Conservation (phyloP, 2,329 filamentous ascomycete species). For the Lachnellula arida region DNA sequence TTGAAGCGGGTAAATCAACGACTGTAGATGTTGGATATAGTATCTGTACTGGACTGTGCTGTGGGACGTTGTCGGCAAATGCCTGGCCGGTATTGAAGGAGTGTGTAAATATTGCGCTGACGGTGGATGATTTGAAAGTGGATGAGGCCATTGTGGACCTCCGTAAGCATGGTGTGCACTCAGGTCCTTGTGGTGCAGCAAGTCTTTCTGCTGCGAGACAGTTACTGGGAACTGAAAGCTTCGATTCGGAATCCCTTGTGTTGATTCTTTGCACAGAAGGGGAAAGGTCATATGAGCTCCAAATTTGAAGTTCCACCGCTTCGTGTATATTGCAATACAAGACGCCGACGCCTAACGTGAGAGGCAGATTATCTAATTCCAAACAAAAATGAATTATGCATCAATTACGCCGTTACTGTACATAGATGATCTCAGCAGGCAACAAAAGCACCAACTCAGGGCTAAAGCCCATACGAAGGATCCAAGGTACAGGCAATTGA, state of each 20-base stretch:
- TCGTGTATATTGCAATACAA: neutral
- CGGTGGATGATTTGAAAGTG: conserved; percentile 40
- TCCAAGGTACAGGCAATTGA: too few relatives aligned
- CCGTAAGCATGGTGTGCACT: conserved; percentile 33
- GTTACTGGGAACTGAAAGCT: neutral
- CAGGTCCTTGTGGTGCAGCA: conserved; percentile 44
- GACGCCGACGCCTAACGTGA: neutral
- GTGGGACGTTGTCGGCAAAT: conserved; percentile 43
- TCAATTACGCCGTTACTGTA: too few relatives aligned
- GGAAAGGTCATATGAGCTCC: conserved; percentile 44
- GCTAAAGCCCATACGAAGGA: too few relatives aligned
- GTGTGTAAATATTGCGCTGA: conserved; percentile 40
- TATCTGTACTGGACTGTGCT: conserved; percentile 48
- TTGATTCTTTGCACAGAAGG: conserved; percentile 67
- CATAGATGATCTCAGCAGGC: too few relatives aligned
- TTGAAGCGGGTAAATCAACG: conserved; percentile 36
- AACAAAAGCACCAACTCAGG: too few relatives aligned
- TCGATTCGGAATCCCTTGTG: conserved; percentile 46
- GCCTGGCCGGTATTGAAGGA: conserved; percentile 41
- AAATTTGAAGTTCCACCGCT: neutral
- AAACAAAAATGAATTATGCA: too few relatives aligned
- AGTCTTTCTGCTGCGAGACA: conserved; percentile 47
- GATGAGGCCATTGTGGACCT: conserved; percentile 40
- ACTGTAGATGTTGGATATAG: conserved; percentile 38
- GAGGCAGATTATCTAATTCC: too few relatives aligned